Evolutionary conservation across 164 flowering plant species (phyloP), one percentile per base, ranked within the genome.

Genomic region (Stephania japonica): DNA sequence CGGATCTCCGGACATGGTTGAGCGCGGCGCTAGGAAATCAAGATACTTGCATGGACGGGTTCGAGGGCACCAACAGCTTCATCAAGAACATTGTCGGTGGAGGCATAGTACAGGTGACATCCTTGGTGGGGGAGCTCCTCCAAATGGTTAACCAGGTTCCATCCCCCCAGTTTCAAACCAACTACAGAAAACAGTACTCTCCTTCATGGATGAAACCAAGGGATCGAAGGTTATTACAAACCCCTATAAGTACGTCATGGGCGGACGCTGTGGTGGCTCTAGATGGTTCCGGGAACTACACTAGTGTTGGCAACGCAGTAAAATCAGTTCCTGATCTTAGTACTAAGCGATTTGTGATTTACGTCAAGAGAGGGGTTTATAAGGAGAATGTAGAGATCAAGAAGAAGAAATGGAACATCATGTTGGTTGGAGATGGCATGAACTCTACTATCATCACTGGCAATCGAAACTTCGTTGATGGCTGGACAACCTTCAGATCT

Each of bases 1-100:
- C 83, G 0, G 94, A 94, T 72, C 61, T 91, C 71, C 80, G 76
- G 67, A 84, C 93, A 62, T 91, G 97, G 97, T 71, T 92, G 62
- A 88, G 95, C 77, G 95, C 91, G 23, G 89, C 94, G 21, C 73
- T 94, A 0, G 77, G 83, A 0, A 90, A 91, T 63, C 97, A 89
- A 73, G 95, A 85, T 68, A 91, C 98, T 11, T 94, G 98, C 86
- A 76, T 80, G 0, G 94, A 92, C 13, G 97, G 97, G 14, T 90
- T 94, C 43, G 91, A 89, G 0, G 97, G 94, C 0, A 91, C 92
- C 1, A 83, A 77, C 44, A 68, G 86, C 64, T 26, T 83, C 18
- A 84, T 87, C 59, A 83, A 87, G 70, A 25, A 49, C 0, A 42
- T 90, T 1, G 83, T 92, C 1, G 70, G 83, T 5, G 85, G 81